These are phyloP conservation scores for Saccharomyces hybrid DNA, from an alignment of 1,139 yeast genomes.

Conservation along the genomic window DNA sequence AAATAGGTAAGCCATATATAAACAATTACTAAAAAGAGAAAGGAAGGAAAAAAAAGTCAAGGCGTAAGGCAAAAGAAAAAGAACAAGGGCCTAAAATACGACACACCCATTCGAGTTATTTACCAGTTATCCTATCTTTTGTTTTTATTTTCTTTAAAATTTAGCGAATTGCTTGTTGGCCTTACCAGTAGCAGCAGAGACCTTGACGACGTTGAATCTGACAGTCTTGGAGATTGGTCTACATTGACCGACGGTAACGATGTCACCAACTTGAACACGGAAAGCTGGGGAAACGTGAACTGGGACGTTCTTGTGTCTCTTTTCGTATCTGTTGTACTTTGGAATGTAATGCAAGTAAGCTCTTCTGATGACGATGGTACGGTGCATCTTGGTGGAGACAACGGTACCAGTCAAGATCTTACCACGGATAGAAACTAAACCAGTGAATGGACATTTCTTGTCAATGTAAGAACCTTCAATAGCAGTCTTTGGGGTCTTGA, in stretches of 20 bases:
- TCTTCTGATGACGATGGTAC: constrained; percentile 99
- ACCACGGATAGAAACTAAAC: constrained; percentile 97
- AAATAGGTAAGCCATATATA: not conserved
- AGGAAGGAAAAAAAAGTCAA: not conserved
- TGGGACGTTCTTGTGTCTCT: constrained; percentile 99
- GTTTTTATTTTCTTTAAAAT: too few relatives aligned
- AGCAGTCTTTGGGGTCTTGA: constrained; percentile 99
- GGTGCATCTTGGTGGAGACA: constrained; percentile 99
- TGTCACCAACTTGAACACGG: constrained; percentile 99
- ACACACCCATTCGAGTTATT: not conserved
- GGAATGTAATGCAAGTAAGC: constrained; percentile 99
- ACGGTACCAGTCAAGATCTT: constrained; percentile 98
- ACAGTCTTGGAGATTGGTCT: constrained; percentile 99
- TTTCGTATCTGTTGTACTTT: constrained; percentile 99
- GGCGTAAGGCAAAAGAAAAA: not conserved
- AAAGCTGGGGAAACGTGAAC: constrained; percentile 99
- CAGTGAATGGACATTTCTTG: constrained; percentile 99
- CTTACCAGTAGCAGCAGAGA: constrained; percentile 81
- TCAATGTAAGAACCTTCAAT: constrained; percentile 98
- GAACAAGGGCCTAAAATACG: not conserved
- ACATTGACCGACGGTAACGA: constrained; percentile 99
- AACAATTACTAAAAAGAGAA: not conserved
- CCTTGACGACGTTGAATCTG: constrained; percentile 98
- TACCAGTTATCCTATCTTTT: not conserved
- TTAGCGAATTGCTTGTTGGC: constrained; percentile 90